Evolutionary conservation across 1,284 basidiomycete genomes (phyloP), one percentile per base, ranked within the genome.

Genomic region (Ustilago vetiveriae): DNA sequence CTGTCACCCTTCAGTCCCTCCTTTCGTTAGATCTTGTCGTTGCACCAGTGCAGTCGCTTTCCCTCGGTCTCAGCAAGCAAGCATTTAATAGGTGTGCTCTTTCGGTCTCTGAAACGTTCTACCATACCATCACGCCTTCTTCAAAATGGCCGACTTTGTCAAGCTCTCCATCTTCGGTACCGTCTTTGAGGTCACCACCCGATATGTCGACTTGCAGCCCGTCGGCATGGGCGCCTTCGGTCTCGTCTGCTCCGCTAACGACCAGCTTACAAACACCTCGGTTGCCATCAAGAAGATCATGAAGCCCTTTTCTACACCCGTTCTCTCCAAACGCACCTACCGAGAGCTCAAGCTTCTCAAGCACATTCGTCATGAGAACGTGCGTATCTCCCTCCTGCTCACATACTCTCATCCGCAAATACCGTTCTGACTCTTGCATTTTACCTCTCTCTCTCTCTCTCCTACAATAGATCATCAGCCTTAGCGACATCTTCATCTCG

Each of bases 221-320:
- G 95, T 98, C 42, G 96, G 95, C 83, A 98, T 98, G 95, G 95
- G 92, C 89, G 76, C 84, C 88, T 85, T 55, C 46, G 47, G 63
- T 49, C 59, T 69, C 49, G 82, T 80, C 53, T 73, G 94, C 82
- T 98, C 95, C 17, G 94, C 95, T 41, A 98, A 96, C 84, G 96
- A 98, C 83, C 94, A 98, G 84, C 88, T 98, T 48, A 96, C 94
- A 7, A 90, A 89, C 50, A 90, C 92, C 29, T 92, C 92, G 23
- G 94, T 97, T 56, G 96, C 94, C 76, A 94, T 97, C 85, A 97
- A 97, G 87, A 97, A 96, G 88, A 96, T 97, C 84, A 95, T 94
- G 93, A 95, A 95, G 83, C 93, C 93, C 9, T 95, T 96, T 84
- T 92, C 91, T 82, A 97, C 96, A 11, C 94, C 95, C 11, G 96